Evolutionary conservation across 1,284 basidiomycete genomes (phyloP).

Genomic region (Microstroma glucosiphilum): DNA sequence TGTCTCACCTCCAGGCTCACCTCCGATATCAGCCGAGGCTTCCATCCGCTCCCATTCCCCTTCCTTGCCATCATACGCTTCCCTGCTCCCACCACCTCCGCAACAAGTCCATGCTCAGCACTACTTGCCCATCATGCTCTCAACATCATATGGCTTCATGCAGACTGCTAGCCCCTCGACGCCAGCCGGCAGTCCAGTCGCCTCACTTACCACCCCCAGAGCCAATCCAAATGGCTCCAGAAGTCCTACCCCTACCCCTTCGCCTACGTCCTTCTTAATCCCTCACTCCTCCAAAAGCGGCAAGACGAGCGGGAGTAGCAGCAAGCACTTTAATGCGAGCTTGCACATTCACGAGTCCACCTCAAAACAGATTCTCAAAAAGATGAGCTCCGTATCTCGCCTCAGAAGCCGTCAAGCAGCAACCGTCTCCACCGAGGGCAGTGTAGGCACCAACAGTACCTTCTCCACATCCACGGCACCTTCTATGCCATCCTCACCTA

Average conservation of each 20-base stretch:
- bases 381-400: background rate
- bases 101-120: slow-evolving; percentile 1
- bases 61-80: background rate
- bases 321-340: too few species aligned
- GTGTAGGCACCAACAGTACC: background rate
- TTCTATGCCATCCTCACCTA: background rate
- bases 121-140: background rate
- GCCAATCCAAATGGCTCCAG: background rate
- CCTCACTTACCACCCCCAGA: too few species aligned
- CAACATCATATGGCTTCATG: background rate
- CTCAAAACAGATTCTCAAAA: too few species aligned
- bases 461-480: background rate
- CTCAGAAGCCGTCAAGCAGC: background rate
- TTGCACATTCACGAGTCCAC: too few species aligned
- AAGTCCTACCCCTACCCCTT: background rate
- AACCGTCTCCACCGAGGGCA: background rate
- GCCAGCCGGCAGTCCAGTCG: too few species aligned
- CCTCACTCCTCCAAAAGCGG: too few species aligned
- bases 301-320: too few species aligned
- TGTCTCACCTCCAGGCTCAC: too few species aligned
- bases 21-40: too few species aligned
- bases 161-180: background rate
- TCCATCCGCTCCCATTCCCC: background rate
- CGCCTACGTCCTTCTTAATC: too few species aligned
- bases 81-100: slow-evolving; percentile 1